Percentiles rank a stretch among this genome's conserved stretches.
Conservation (phyloP, 768 basidiomycete species). For the Neoboletus subvelutipes region DNA sequence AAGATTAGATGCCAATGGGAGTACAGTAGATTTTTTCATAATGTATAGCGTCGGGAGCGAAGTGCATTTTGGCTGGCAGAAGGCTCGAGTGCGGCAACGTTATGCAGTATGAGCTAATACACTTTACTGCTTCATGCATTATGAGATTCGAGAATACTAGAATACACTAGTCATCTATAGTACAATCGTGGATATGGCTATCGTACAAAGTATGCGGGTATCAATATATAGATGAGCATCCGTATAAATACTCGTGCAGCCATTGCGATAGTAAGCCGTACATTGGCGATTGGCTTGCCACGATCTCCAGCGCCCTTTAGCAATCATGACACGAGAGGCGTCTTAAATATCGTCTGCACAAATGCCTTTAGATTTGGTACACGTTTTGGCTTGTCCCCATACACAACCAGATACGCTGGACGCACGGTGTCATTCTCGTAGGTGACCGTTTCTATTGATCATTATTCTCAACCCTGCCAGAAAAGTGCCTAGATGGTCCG, state of each 20-base stretch:
- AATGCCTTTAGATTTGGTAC: constrained; percentile 26
- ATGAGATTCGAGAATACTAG: constrained; percentile 5
- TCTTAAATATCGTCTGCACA: constrained; percentile 32
- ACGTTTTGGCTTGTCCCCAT: constrained; percentile 37
- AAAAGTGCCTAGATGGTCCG: background rate
- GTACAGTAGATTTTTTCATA: background rate
- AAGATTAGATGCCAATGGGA: background rate
- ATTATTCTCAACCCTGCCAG: background rate
- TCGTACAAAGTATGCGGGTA: constrained; percentile 22
- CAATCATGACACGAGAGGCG: constrained; percentile 28
- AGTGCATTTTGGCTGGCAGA: no score
- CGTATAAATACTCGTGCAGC: constrained; percentile 10
- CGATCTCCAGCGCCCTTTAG: background rate
- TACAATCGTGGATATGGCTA: constrained; percentile 8
- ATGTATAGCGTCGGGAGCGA: no score
- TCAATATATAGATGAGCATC: constrained; percentile 4
- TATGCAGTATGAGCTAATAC: no score
- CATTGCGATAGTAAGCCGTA: background rate
- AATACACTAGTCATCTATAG: constrained; percentile 9
- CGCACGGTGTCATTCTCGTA: constrained; percentile 66
- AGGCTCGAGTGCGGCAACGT: no score
- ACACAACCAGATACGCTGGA: constrained; percentile 65
- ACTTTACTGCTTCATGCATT: no score
- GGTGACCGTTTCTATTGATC: constrained; percentile 55
- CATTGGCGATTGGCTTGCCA: background rate